Percentiles rank a stretch among this genome's conserved stretches.
Conservation (phyloP, 192 early-diverging fungal genomes). For the Coemansia sp. region DNA sequence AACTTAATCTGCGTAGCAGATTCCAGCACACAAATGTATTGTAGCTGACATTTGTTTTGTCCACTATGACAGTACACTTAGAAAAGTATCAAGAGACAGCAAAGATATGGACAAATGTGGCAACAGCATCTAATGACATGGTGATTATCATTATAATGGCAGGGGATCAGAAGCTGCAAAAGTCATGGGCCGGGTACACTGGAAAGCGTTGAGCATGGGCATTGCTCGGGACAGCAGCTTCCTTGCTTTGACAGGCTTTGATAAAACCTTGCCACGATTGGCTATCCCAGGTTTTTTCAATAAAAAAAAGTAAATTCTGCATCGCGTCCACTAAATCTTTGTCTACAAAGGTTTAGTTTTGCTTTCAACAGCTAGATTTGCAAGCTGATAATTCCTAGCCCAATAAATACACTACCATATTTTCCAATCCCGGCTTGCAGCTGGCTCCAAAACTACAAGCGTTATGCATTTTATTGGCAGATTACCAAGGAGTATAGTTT, state of each 20-base stretch:
- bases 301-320: neutral
- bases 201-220: conserved; percentile 89
- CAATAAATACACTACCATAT: too few species aligned
- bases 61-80: conserved; percentile 21
- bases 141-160: conserved; percentile 88
- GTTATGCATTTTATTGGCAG: too few species aligned
- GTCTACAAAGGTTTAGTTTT: too few species aligned
- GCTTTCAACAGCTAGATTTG: too few species aligned
- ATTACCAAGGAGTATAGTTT: too few species aligned
- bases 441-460: too few species aligned
- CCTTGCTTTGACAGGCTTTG: conserved; percentile 80
- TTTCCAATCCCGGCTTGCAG: too few species aligned
- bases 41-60: conserved; percentile 77
- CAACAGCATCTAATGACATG: conserved; percentile 80
- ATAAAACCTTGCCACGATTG: too few species aligned
- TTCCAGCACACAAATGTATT: conserved; percentile 90
- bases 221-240: conserved; percentile 73
- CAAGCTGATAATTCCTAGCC: too few species aligned
- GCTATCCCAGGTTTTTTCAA: too few species aligned
- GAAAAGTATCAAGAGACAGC: neutral
- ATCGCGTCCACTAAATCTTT: neutral
- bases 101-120: conserved; percentile 18
- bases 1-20: conserved; percentile 18
- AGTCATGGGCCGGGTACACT: conserved; percentile 83
- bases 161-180: conserved; percentile 90